Evolutionary conservation across 257 asterid genomes (phyloP).

Genomic region (Lithospermum erythrorhizon): DNA sequence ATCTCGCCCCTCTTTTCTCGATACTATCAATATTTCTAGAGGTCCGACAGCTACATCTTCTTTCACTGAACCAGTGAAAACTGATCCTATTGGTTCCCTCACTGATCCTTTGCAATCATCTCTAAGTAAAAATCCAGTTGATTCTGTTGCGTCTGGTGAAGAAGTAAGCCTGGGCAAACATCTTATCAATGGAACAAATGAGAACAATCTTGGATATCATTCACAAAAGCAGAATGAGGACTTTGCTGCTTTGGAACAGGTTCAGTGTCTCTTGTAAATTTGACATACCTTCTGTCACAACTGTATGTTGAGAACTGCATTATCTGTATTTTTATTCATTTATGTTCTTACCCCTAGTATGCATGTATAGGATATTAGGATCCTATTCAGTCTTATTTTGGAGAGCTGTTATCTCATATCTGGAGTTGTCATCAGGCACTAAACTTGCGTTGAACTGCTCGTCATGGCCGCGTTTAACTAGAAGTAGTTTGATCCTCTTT

Average conservation of each 20-base stretch:
- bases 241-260: slow-evolving; percentile 96
- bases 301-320: neutral
- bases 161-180: slow-evolving; percentile 42
- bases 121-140: slow-evolving; percentile 21
- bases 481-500: too few relatives aligned
- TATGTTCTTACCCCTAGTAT: neutral
- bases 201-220: slow-evolving; percentile 30
- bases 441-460: neutral
- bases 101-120: slow-evolving; percentile 51
- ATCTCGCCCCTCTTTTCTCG: slow-evolving; percentile 89
- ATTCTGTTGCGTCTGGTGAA: slow-evolving; percentile 30
- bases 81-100: slow-evolving; percentile 38
- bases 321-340: neutral
- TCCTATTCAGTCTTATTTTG: neutral
- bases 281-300: neutral
- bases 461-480: too few relatives aligned
- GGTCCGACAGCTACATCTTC: slow-evolving; percentile 43
- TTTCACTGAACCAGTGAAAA: slow-evolving; percentile 27
- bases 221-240: slow-evolving; percentile 71
- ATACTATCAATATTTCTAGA: slow-evolving; percentile 60
- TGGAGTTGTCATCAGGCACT: neutral
- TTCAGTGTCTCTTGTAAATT: slow-evolving; percentile 3
- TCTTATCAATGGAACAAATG: slow-evolving; percentile 21
- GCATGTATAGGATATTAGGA: neutral
- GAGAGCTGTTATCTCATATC: neutral